Evolutionary conservation across 1,284 basidiomycete species (phyloP).

Genomic region (Tilletia setariae): DNA sequence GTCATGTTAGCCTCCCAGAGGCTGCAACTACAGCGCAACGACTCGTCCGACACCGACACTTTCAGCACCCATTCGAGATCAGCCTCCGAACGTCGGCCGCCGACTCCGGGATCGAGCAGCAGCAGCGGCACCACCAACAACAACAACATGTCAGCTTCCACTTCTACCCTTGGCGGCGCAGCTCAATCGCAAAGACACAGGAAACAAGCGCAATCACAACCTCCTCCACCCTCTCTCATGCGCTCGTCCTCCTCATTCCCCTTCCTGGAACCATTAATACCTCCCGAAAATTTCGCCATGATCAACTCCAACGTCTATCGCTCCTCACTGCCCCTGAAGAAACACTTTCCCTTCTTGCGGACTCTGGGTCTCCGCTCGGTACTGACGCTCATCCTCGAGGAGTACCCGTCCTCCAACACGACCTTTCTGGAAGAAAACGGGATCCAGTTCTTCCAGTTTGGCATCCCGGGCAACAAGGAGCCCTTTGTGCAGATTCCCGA

Average conservation of each 20-base stretch:
- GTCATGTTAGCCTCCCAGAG: too few relatives aligned
- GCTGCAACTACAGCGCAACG: too few relatives aligned
- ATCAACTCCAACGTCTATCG: conserved; percentile 59
- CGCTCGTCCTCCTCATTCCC: background rate
- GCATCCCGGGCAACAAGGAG: conserved; percentile 62
- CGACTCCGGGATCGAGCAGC: background rate
- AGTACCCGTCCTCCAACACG: conserved; percentile 60
- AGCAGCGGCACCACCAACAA: background rate
- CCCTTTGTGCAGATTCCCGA: conserved; percentile 57
- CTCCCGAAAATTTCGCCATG: conserved; percentile 55
- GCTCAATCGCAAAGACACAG: too few relatives aligned
- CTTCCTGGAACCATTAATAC: conserved; percentile 28
- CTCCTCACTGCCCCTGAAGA: conserved; percentile 59
- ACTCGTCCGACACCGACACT: too few relatives aligned
- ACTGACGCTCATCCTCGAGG: conserved; percentile 60
- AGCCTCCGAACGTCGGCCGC: background rate
- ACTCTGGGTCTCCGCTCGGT: conserved; percentile 60
- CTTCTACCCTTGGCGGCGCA: background rate
- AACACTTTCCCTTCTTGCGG: conserved; percentile 61
- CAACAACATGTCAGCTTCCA: background rate
- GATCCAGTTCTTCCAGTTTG: conserved; percentile 59
- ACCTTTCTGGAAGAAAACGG: conserved; percentile 57
- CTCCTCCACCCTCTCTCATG: background rate
- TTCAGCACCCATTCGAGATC: background rate
- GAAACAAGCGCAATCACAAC: background rate